A percentile compares a stretch with the other conserved stretches of the same genome.
These are phyloP conservation scores for Paecilomyces variotii DNA, from an alignment of 2,329 filamentous ascomycete species.

Conservation along the genomic window DNA sequence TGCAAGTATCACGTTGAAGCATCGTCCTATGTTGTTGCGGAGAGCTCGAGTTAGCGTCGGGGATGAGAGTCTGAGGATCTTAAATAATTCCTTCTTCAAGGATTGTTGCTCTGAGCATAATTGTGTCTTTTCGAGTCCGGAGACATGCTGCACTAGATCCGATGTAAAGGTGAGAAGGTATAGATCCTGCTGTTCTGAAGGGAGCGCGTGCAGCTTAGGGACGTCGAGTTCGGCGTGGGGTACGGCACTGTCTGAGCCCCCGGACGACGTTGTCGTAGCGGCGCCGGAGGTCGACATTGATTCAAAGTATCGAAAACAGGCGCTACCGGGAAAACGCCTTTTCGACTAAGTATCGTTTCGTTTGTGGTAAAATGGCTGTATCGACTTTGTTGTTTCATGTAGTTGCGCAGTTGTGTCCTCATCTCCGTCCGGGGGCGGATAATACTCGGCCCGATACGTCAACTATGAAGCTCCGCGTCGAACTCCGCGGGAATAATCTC, in stretches of 20 bases:
- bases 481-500: neutral
- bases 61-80: conserved; percentile 74
- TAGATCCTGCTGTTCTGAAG: conserved; percentile 90
- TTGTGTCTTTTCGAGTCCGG: conserved; percentile 61
- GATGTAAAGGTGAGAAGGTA: conserved; percentile 86
- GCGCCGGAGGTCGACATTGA: conserved; percentile 33
- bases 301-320: conserved; percentile 3
- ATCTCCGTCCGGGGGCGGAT: conserved; percentile 17
- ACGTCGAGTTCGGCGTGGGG: conserved; percentile 66
- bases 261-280: conserved; percentile 21
- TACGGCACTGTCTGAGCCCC: conserved; percentile 23
- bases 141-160: conserved; percentile 71
- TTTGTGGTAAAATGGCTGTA: neutral
- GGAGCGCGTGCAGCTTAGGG: conserved; percentile 77
- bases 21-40: conserved; percentile 78
- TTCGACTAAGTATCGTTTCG: conserved; percentile 3
- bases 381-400: neutral
- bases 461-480: conserved; percentile 10
- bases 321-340: conserved; percentile 2
- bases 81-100: conserved; percentile 88
- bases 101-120: conserved; percentile 83
- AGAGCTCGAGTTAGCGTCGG: conserved; percentile 82
- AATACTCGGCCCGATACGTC: conserved; percentile 9
- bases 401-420: conserved; percentile 11
- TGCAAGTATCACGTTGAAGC: conserved; percentile 72